Evolutionary conservation across 192 early-diverging fungal genomes (phyloP).

Genomic region (Rhizophlyctis rosea): DNA sequence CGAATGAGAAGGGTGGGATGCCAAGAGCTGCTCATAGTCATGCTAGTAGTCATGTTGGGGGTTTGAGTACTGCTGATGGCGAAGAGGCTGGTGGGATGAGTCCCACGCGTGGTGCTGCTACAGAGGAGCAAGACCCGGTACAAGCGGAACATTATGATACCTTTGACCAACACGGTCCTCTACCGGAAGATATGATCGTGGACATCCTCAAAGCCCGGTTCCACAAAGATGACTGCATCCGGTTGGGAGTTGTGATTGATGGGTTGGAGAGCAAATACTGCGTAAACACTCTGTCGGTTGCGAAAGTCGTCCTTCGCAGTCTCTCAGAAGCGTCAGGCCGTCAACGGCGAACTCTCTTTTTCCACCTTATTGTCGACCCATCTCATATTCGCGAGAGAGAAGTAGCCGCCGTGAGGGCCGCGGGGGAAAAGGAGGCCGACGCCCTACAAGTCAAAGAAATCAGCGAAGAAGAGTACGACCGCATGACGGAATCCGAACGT

Average conservation of each 20-base stretch:
- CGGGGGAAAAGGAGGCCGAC: slow-evolving; percentile 42
- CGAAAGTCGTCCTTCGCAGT: slow-evolving; percentile 33
- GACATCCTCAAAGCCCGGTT: slow-evolving; percentile 38
- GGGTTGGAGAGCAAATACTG: slow-evolving; percentile 51
- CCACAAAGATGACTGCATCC: slow-evolving; percentile 36
- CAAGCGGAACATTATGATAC: slow-evolving; percentile 23
- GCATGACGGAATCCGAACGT: slow-evolving; percentile 40
- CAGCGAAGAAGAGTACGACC: slow-evolving; percentile 56
- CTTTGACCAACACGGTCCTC: slow-evolving; percentile 12
- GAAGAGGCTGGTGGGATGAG: too few relatives aligned
- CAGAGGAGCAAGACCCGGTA: slow-evolving; percentile 1
- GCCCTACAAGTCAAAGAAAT: slow-evolving; percentile 41
- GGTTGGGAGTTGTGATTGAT: slow-evolving; percentile 53
- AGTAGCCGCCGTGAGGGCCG: slow-evolving; percentile 16
- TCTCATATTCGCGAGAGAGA: slow-evolving; percentile 48
- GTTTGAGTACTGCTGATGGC: too few relatives aligned
- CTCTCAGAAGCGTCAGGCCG: slow-evolving; percentile 42
- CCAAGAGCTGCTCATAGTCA: slow-evolving; percentile 15
- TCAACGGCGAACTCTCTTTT: slow-evolving; percentile 29
- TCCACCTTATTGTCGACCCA: slow-evolving; percentile 40
- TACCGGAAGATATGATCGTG: slow-evolving; percentile 43
- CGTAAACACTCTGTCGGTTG: slow-evolving; percentile 22
- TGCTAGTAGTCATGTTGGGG: background rate
- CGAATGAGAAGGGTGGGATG: slow-evolving; percentile 7
- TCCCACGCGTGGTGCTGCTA: background rate